phyloP scores from a whole-genome alignment of 495 filamentous ascomycete genomes.

The Aspergillus leporis region DNA sequence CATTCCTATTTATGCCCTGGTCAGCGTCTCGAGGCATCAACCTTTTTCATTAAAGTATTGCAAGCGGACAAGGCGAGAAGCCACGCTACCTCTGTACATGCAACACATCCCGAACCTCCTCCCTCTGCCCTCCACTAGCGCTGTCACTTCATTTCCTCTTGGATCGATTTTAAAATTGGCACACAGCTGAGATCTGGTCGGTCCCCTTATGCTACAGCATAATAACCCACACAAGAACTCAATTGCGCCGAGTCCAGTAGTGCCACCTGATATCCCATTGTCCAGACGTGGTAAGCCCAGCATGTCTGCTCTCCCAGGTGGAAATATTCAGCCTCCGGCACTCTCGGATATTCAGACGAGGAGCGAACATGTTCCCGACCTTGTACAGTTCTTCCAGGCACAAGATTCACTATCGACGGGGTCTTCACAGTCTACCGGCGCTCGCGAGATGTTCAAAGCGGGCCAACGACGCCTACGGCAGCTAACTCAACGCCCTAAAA shows the following conservation, averaged over 20 bases:
- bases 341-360: slow-evolving; percentile 26
- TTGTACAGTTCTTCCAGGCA: slow-evolving; percentile 41
- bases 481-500: slow-evolving; percentile 41
- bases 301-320: slow-evolving; percentile 31
- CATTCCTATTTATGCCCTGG: neutral
- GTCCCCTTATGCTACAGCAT: slow-evolving; percentile 35
- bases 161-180: slow-evolving; percentile 21
- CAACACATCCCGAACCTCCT: neutral
- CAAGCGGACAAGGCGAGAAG: neutral
- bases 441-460: slow-evolving; percentile 36
- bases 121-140: slow-evolving; percentile 1
- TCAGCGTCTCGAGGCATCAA: neutral
- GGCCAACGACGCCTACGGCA: slow-evolving; percentile 45
- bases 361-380: slow-evolving; percentile 38
- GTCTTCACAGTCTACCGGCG: slow-evolving; percentile 15
- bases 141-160: slow-evolving; percentile 8
- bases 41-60: neutral
- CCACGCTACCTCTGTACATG: neutral
- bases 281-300: slow-evolving; percentile 29
- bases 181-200: slow-evolving; percentile 15
- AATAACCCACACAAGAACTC: slow-evolving; percentile 27
- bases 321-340: slow-evolving; percentile 19
- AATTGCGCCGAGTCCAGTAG: slow-evolving; percentile 44
- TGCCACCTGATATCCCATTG: slow-evolving; percentile 33
- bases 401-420: slow-evolving; percentile 24